These are phyloP conservation scores for Miscanthus lutarioriparius DNA, from an alignment of 176 grass and related monocot genomes.

Conservation along the genomic window DNA sequence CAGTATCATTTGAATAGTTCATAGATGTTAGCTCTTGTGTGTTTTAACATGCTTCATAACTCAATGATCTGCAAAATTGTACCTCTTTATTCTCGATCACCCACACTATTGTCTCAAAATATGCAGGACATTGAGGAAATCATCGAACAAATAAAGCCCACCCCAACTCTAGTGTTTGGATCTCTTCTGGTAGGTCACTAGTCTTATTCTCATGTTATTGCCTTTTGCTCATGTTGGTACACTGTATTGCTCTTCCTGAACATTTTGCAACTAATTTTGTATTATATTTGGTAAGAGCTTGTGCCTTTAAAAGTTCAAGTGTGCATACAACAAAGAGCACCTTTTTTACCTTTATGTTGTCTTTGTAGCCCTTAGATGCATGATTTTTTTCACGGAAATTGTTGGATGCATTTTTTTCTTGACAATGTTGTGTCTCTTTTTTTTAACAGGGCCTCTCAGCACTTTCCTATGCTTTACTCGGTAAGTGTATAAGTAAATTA, in stretches of 20 bases:
- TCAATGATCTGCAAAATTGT: not conserved
- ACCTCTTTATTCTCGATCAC: not conserved
- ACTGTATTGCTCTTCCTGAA: not conserved
- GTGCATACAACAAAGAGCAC: not conserved
- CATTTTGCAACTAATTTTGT: not conserved
- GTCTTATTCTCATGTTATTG: conserved; percentile 1
- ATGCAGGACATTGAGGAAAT: conserved; percentile 90
- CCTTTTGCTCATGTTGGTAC: not conserved
- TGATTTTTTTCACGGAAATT: not conserved
- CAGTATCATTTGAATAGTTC: conserved; percentile 19
- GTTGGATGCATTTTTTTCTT: conserved; percentile 28
- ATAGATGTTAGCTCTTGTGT: conserved; percentile 5
- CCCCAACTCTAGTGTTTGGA: conserved; percentile 70
- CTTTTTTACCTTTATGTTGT: not conserved
- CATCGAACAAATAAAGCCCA: conserved; percentile 77
- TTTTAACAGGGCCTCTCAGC: conserved; percentile 68
- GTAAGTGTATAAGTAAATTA: conserved; percentile 44
- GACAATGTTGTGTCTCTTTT: conserved; percentile 37
- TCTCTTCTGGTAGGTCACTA: conserved; percentile 59
- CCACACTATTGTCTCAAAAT: conserved; percentile 32
- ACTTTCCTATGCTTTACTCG: conserved; percentile 68
- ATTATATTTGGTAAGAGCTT: not conserved
- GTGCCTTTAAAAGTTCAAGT: not conserved
- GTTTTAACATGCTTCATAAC: not conserved
- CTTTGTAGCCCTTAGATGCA: conserved; percentile 5